phyloP scores from a whole-genome alignment of 495 filamentous ascomycete species.

The Halenospora varia region DNA sequence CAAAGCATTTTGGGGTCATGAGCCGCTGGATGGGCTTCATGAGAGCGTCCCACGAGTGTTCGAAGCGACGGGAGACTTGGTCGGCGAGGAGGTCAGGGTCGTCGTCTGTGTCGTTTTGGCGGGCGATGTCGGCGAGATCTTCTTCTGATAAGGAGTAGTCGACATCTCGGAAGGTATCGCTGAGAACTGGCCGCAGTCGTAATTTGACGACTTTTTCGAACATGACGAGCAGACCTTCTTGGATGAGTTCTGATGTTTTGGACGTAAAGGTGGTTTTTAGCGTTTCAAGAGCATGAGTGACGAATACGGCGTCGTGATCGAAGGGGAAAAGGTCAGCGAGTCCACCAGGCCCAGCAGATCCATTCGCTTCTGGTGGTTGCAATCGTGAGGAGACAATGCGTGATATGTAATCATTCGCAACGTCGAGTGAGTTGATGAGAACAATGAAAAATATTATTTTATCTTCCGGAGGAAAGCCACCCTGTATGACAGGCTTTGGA shows the following conservation, averaged over 20 bases:
- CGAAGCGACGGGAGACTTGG: conserved; percentile 70
- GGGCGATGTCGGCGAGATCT: conserved; percentile 43
- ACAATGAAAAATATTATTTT: conserved; percentile 82
- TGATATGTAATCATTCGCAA: conserved; percentile 80
- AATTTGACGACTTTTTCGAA: conserved; percentile 87
- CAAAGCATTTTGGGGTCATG: conserved; percentile 67
- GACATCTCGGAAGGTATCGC: conserved; percentile 86
- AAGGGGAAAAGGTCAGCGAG: conserved; percentile 74
- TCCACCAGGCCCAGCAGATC: conserved; percentile 23
- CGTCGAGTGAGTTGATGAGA: conserved; percentile 91
- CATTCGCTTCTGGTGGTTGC: conserved; percentile 19
- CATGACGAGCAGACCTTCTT: conserved; percentile 75
- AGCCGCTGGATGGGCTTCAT: conserved; percentile 81
- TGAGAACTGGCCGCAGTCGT: conserved; percentile 77
- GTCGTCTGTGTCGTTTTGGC: conserved; percentile 42
- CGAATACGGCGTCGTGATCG: conserved; percentile 63
- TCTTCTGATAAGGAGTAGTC: conserved; percentile 63
- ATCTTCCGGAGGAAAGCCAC: conserved; percentile 76
- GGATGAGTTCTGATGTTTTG: conserved; percentile 77
- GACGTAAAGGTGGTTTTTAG: conserved; percentile 66
- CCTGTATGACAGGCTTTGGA: conserved; percentile 69
- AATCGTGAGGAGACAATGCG: conserved; percentile 75
- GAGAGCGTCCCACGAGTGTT: conserved; percentile 76
- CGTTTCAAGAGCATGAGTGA: conserved; percentile 59
- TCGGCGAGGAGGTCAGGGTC: conserved; percentile 44